Evolutionary conservation across 441 rosid genomes (phyloP).

Genomic region (Populus tomentosa): DNA sequence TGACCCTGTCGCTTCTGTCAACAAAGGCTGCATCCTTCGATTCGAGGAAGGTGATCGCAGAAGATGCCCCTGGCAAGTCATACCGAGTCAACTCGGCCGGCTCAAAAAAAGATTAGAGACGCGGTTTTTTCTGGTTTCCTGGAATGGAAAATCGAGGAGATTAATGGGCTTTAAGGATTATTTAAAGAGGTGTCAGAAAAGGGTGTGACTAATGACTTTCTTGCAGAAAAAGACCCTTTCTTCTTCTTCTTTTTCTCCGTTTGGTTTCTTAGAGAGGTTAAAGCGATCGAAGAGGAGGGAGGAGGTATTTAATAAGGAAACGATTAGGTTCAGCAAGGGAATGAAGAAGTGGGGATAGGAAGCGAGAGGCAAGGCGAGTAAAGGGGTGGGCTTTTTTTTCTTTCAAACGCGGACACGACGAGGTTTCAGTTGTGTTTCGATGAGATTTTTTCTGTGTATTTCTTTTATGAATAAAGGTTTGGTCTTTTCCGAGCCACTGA

Average conservation of each 20-base stretch:
- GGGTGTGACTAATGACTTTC: neutral
- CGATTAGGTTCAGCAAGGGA: neutral
- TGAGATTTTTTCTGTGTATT: neutral
- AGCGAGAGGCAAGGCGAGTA: neutral
- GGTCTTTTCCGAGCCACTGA: neutral
- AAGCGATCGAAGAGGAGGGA: neutral
- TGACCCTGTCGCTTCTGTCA: conserved; percentile 9
- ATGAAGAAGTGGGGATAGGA: neutral
- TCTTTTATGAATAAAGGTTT: neutral
- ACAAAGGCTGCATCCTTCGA: conserved; percentile 8
- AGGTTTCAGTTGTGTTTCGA: neutral
- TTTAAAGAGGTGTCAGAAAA: neutral
- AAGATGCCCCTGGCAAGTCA: conserved; percentile 27
- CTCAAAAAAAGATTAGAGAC: neutral
- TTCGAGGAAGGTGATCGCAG: conserved; percentile 21
- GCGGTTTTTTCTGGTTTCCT: neutral
- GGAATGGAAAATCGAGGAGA: neutral
- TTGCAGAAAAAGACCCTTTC: neutral
- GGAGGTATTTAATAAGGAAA: neutral
- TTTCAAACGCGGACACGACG: neutral
- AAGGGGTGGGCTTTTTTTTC: neutral
- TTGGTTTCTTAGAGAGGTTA: neutral
- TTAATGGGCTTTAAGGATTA: neutral
- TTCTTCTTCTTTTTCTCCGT: neutral
- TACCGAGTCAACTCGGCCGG: conserved; percentile 1